Base-by-base conservation (phyloP, 129 eudicot species). In the Tagetes patula region DNA sequence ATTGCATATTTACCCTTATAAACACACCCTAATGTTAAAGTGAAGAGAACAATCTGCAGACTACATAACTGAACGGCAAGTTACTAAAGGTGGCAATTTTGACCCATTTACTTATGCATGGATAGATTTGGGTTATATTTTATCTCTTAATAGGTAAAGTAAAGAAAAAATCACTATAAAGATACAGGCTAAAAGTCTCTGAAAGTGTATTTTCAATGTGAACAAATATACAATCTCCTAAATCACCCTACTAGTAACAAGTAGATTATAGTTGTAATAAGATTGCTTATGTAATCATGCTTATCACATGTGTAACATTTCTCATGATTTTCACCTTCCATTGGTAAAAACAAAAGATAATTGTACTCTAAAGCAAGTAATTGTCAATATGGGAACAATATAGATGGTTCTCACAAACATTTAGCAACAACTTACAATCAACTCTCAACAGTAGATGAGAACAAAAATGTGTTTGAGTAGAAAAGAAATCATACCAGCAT, bases 401-500 rank as follows among this genome's bases (percentile, higher is more conserved):
- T 0, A 30, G 63, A 8, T 56, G 30, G 39, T 31, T 5, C n/a
- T 7, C 63, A 10, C 9, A 3, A 56, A 56, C 37, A 12, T 3
- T 27, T 56, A 56, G 63, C 38, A 56, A 31, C 39, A 4, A 56
- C 11, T 8, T 58, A 58, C 64, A 58, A 58, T 38, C 38, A 9
- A 39, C 64, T 58, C 10, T 58, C 12, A 32, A 32, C 3, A 34
- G 14, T n/a, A 69, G 36, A 69, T 38, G 42, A 63, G 46, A 13
- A 54, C 31, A 36, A 34, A 45, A 48, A 61, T 32, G 56, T 27
- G 45, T 54, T 47, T 9, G 33, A 69, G 31, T 8, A 41, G 52
- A 33, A 7, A 20, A 75, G 60, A 65, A 66, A 49, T 8, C 67
- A 45, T 83, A 89, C 98, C 91, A 65, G 95, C 82, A 78, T 92